Base-by-base conservation (phyloP, 1,284 basidiomycete genomes). In the Melampsora larici-populina region DNA sequence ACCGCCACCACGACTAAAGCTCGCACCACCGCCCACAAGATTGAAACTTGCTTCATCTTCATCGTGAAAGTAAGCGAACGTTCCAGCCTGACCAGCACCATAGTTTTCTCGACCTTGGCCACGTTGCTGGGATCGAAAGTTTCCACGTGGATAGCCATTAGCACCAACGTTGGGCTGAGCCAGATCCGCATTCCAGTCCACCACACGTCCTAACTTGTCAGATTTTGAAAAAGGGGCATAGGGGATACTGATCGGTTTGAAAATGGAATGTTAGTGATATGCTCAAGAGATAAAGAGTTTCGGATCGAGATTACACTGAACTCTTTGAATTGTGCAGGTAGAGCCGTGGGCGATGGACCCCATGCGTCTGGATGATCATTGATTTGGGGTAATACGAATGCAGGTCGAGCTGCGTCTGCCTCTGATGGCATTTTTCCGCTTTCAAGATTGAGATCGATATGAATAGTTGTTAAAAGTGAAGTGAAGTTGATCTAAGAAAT, bases 11-110 rank as follows among this genome's bases (percentile, higher is more conserved):
- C 60, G 70, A 31, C 49, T 60, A 33, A 31, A 60, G 66, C 26
- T 33, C 2, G 48, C 49, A 55, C 70, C 92, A 84, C 90, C 94
- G 84, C 98, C 95, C 75, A 99, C 97, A 70, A 99, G 88, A 63
- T 93, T 96, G 89, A 99, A 99, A 78, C 90, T 93, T 36, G 94
- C 93, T 86, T 99, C 97, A 84, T 99, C 96, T 85, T 99, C 96
- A 80, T 92, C 94, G 86, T 98, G 95, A 87, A 96, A 95, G 86
- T 97, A 97, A 36, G 94, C 92, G 84, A 91, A 90, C 55, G 81
- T 81, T 33, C 91, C 92, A 80, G 92, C 94, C 15, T 83, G 81
- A 18, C 79, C 79, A 9, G 85, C 85, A 58, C 85, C 85, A 80
- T 85, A 85, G 7, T 85, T 85, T 79, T 86, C 85, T 73, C 85